A percentile compares a stretch with the other conserved stretches of the same genome.
Conservation (phyloP, 306 rosid genomes). For the Quercus alba region DNA sequence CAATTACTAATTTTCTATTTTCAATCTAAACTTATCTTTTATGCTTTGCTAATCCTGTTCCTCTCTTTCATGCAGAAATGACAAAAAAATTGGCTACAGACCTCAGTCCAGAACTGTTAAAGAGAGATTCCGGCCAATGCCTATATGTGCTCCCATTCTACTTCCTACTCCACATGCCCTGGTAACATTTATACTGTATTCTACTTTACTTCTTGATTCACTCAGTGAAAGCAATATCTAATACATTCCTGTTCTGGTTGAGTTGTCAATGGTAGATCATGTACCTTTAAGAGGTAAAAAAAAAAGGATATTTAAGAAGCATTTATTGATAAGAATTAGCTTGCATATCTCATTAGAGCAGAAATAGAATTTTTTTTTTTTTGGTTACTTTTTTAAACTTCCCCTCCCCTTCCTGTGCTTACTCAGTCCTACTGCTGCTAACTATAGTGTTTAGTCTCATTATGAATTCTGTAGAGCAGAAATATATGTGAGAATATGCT, state of each 20-base stretch:
- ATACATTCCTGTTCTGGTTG: conserved; percentile 12
- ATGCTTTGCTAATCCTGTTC: conserved; percentile 17
- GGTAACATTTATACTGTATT: conserved; percentile 45
- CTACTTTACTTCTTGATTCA: conserved; percentile 16
- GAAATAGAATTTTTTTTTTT: neutral
- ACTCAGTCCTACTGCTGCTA: neutral
- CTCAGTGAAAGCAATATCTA: conserved; percentile 3
- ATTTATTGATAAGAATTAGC: neutral
- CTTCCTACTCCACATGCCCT: conserved; percentile 96
- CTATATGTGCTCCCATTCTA: conserved; percentile 84
- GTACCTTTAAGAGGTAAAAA: neutral
- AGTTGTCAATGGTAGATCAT: conserved; percentile 2
- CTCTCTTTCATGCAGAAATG: conserved; percentile 55
- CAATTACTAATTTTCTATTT: neutral
- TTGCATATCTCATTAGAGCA: neutral
- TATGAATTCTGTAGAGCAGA: neutral
- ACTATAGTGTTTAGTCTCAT: neutral
- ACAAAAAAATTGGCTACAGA: conserved; percentile 49
- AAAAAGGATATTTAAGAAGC: neutral
- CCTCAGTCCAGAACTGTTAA: conserved; percentile 46
- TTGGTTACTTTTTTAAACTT: neutral
- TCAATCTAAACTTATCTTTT: neutral
- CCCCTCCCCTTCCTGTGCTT: neutral
- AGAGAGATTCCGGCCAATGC: conserved; percentile 93
- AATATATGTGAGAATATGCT: neutral